Conservation (phyloP, 148 eudicot species). For the Tetragonia tetragonoides region DNA sequence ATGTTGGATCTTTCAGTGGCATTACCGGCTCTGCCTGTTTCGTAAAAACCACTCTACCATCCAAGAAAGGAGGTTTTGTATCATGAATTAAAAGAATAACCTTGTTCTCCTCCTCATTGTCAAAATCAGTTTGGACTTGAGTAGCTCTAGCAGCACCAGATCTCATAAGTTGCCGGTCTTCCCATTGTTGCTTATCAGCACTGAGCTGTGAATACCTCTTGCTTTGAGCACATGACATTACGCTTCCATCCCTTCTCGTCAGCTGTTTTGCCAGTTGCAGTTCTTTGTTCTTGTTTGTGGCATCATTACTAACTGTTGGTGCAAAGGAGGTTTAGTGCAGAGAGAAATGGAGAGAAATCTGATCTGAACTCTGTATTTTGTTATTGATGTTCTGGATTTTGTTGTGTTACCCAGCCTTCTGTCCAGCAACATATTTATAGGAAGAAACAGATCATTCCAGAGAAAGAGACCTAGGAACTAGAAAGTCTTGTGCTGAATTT, state of each 20-base stretch:
- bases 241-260: constrained; percentile 84
- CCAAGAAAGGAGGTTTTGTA: constrained; percentile 95
- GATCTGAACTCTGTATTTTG: too few relatives aligned
- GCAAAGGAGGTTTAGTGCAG: too few relatives aligned
- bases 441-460: too few relatives aligned
- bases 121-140: constrained; percentile 96
- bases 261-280: constrained; percentile 73
- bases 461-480: too few relatives aligned
- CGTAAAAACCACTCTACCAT: constrained; percentile 91
- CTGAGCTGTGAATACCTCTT: constrained; percentile 82
- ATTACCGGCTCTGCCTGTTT: constrained; percentile 94
- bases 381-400: too few relatives aligned
- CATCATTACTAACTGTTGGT: too few relatives aligned
- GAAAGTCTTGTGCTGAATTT: too few relatives aligned
- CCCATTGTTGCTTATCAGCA: constrained; percentile 97
- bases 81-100: constrained; percentile 95
- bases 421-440: too few relatives aligned
- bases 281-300: constrained; percentile 78
- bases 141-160: constrained; percentile 97
- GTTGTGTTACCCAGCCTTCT: too few relatives aligned
- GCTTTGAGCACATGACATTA: constrained; percentile 93
- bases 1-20: constrained; percentile 95
- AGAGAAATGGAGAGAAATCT: too few relatives aligned
- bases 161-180: constrained; percentile 87
- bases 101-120: constrained; percentile 86